A percentile compares a stretch with the other conserved stretches of the same genome.
These are phyloP conservation scores for Cystoisospora suis DNA, from an alignment of 169 alveolate species.

Conservation along the genomic window DNA sequence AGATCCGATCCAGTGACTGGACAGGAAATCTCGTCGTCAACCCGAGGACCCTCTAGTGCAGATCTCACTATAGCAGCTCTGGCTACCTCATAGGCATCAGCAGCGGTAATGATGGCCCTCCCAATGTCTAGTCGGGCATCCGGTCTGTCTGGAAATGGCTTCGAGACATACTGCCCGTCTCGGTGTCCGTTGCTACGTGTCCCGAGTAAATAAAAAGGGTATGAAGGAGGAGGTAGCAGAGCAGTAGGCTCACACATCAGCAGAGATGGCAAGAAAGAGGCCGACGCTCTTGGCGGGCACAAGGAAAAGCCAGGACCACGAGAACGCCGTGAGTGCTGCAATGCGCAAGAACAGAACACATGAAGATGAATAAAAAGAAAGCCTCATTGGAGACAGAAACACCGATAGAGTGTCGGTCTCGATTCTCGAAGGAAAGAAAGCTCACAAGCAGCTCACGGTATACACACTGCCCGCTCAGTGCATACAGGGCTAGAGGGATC, in stretches of 20 bases:
- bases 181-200: background rate
- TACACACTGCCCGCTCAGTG: too few relatives aligned
- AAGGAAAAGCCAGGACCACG: background rate
- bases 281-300: background rate
- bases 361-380: background rate
- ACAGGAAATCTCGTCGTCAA: too few relatives aligned
- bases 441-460: too few relatives aligned
- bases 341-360: background rate
- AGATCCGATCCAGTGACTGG: too few relatives aligned
- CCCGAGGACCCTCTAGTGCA: too few relatives aligned
- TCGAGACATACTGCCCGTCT: background rate
- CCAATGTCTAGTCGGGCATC: background rate
- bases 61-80: too few relatives aligned
- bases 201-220: background rate
- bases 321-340: background rate
- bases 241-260: background rate
- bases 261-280: constrained; percentile 1
- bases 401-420: too few relatives aligned
- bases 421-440: too few relatives aligned
- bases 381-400: too few relatives aligned
- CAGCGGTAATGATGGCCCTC: background rate
- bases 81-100: background rate
- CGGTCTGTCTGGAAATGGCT: background rate
- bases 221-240: constrained; percentile 15
- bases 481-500: too few relatives aligned